Evolutionary conservation across 352 stramenopile species (phyloP), one percentile per base, ranked within the genome.

Genomic region (Pythium phragmiticola): DNA sequence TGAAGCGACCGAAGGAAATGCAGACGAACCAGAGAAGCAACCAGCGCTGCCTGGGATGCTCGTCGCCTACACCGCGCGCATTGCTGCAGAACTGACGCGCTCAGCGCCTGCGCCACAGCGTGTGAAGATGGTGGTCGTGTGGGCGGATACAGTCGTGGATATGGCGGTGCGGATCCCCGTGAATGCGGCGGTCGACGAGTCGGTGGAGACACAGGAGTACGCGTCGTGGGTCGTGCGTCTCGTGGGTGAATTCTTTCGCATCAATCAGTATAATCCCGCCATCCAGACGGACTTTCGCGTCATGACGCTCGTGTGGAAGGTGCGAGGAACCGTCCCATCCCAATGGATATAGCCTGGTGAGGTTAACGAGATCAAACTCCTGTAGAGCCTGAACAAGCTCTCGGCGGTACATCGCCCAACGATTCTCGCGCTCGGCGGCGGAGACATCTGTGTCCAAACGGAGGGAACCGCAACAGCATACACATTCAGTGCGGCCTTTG

Each of bases 261-360:
- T 70, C 50, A 56, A 70, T 30, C 28, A 55, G 11, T 49, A 65
- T 23, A 61, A 45, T 9, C 14, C 8, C 2, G 39, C 42, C 21
- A 46, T 30, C 26, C 49, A 42, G 12, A 16, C 19, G 1, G 51
- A 70, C 19, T 63, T 65, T 33, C 64, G 64, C 17, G 11, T 66
- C 45, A 66, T 70, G 64, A 70, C 64, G 28, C 43, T 70, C 19
- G 64, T 70, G 23, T 70, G 64, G 64, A 70, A 70, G 57, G 64
- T 66, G 28, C 57, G 13, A 12, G 30, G 19, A 34, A 33, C 6
- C 26, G 4, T 30, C 26, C 17, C 2, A 21, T 23, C 12, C 26
- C 14, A 7, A 37, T 45, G 3, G 13, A 13, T 19, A 4, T 37
- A 3, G 37, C 14, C 7, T 8, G 21, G 34, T n/a, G 14, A 41